These are phyloP conservation scores for Carex arenaria DNA, from an alignment of 202 grass and related monocot genomes.

Conservation along the genomic window DNA sequence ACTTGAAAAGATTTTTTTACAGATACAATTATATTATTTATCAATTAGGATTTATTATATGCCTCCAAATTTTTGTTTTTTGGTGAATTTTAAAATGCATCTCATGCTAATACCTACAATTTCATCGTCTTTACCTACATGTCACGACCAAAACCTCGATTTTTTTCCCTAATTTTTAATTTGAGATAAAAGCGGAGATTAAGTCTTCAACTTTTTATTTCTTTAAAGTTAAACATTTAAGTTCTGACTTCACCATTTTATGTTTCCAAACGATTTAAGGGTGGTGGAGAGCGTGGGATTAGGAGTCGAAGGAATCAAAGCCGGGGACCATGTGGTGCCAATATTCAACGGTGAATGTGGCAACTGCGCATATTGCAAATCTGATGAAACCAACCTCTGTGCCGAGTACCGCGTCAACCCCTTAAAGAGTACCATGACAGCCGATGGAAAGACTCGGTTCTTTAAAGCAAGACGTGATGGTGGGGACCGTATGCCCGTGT, in stretches of 20 bases:
- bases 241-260: not conserved
- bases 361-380: constrained; percentile 34
- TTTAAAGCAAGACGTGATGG: not conserved
- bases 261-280: constrained; percentile 1
- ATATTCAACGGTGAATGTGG: constrained; percentile 76
- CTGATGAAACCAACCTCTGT: constrained; percentile 53
- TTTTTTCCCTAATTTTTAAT: not conserved
- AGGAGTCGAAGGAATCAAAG: constrained; percentile 41
- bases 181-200: not conserved
- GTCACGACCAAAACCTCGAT: not conserved
- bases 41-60: not conserved
- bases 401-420: constrained; percentile 35
- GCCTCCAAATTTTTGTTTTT: not conserved
- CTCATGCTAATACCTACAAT: not conserved
- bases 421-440: constrained; percentile 52
- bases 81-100: not conserved
- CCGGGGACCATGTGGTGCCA: constrained; percentile 54
- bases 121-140: not conserved
- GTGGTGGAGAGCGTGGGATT: constrained; percentile 83
- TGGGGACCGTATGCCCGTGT: constrained; percentile 24
- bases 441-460: constrained; percentile 52
- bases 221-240: not conserved
- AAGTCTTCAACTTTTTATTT: not conserved
- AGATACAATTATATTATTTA: not conserved
- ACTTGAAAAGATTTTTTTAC: not conserved